phyloP scores from a whole-genome alignment of 306 rosid species.

The Cicer arietinum region DNA sequence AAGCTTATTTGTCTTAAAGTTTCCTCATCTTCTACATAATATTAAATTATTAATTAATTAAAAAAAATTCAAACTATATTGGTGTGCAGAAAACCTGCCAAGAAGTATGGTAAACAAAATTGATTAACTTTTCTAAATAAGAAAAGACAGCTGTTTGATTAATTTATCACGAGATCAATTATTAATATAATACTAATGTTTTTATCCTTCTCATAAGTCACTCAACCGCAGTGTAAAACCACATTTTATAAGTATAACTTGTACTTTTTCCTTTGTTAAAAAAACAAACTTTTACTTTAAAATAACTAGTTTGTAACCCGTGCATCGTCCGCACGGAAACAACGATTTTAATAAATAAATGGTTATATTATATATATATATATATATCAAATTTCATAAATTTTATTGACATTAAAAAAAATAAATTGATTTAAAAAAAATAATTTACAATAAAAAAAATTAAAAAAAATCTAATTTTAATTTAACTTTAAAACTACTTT shows the following conservation, averaged over 20 bases:
- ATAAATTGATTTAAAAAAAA: no score
- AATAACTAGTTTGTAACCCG: no score
- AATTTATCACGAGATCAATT: slow-evolving; percentile 35
- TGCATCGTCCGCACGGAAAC: no score
- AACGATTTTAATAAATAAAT: no score
- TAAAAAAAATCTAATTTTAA: no score
- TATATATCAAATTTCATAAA: no score
- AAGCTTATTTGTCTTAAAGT: slow-evolving; percentile 48
- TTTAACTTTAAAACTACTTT: no score
- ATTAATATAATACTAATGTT: not conserved
- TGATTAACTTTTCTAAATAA: slow-evolving; percentile 34
- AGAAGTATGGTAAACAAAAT: slow-evolving; percentile 46
- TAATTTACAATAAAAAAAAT: no score
- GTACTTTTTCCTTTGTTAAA: no score
- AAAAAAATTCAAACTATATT: slow-evolving; percentile 25
- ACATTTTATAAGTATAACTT: not conserved
- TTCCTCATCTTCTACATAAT: slow-evolving; percentile 40
- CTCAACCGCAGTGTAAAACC: not conserved
- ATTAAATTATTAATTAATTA: slow-evolving; percentile 16
- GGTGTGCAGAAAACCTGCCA: slow-evolving; percentile 32
- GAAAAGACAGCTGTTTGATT: slow-evolving; percentile 41
- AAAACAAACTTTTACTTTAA: no score
- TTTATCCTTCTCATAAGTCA: not conserved
- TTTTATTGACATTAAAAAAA: no score
- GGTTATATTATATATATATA: no score